Evolutionary conservation across 2,329 filamentous ascomycete species (phyloP), one percentile per base, ranked within the genome.

Genomic region (Penicillium vulpinum): DNA sequence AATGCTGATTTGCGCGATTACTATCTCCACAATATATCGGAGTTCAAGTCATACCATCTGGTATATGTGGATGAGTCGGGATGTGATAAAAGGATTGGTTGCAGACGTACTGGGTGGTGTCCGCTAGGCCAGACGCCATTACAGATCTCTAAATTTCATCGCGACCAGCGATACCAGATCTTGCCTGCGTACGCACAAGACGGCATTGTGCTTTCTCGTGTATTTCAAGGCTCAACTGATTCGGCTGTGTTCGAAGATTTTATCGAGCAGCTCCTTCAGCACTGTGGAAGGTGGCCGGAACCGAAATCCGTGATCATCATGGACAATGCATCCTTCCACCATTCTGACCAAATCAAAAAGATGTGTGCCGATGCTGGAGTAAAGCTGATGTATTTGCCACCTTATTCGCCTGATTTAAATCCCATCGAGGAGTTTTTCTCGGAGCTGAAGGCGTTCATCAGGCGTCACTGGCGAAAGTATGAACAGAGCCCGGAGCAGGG

Each of bases 321-420:
- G 11, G 29, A 31, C 11, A 31, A 31, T 5, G 11, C 11, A 10
- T 31, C 29, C 5, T 43, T 43, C 10, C 40, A 43, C 33, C 18
- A 16, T 51, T 39, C 36, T 44, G 16, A 53, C 36, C 29, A 22
- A 21, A 49, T 54, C 16, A 8, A 31, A 16, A 26, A 39, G 10
- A 31, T 54, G 29, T 54, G 24, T 5, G 22, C 35, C 31, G 24
- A 48, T 8, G 35, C 35, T 22, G 35, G 51, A 54, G 51, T 54
- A 24, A 47, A 48, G 33, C 26, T 54, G 28, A 10, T 54, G 15
- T 54, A 54, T 29, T 22, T 47, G 10, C 31, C 31, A 6, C 50
- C 50, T 10, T 53, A 53, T 18, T 54, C 44, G 8, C 51, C 35
- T 3, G 36, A 48, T 29, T 43, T 54, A 4, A 48, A 48, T 26